Conservation (phyloP, 169 alveolate genomes). For the Cryptosporidium viatorum region DNA sequence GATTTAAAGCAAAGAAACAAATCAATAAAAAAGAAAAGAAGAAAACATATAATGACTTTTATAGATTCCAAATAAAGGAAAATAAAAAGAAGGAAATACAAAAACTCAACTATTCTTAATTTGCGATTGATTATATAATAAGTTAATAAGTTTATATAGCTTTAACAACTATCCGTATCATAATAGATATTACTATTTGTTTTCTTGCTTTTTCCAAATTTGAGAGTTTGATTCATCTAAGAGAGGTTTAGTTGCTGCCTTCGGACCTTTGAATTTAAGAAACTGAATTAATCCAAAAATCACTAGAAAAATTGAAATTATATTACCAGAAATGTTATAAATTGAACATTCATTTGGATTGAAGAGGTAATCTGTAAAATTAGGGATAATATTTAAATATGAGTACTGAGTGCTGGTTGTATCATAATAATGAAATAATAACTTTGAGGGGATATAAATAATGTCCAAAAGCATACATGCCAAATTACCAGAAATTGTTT, state of each 20-base stretch:
- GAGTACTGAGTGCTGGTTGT: not conserved
- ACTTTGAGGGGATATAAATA: constrained; percentile 20
- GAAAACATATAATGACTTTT: constrained; percentile 30
- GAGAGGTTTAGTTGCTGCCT: constrained; percentile 43
- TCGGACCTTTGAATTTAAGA: constrained; percentile 49
- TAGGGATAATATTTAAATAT: not conserved
- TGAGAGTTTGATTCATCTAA: constrained; percentile 54
- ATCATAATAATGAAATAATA: constrained; percentile 1
- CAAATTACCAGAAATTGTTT: constrained; percentile 13
- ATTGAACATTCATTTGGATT: constrained; percentile 21
- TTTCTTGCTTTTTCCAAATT: constrained; percentile 22
- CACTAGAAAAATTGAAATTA: not conserved
- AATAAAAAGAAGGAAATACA: constrained; percentile 53
- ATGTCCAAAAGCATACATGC: constrained; percentile 25
- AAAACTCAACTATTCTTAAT: constrained; percentile 9
- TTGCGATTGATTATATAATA: not conserved
- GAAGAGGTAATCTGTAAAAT: not conserved
- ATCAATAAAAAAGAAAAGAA: constrained; percentile 54
- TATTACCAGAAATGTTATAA: not conserved
- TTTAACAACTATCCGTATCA: not conserved
- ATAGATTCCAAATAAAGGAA: constrained; percentile 59
- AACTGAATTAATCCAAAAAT: constrained; percentile 46
- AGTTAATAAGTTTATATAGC: not conserved
- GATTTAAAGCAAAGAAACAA: constrained; percentile 19
- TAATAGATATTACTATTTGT: not conserved